Conservation (phyloP, 192 early-diverging fungal genomes). For the Coemansia sp. region DNA sequence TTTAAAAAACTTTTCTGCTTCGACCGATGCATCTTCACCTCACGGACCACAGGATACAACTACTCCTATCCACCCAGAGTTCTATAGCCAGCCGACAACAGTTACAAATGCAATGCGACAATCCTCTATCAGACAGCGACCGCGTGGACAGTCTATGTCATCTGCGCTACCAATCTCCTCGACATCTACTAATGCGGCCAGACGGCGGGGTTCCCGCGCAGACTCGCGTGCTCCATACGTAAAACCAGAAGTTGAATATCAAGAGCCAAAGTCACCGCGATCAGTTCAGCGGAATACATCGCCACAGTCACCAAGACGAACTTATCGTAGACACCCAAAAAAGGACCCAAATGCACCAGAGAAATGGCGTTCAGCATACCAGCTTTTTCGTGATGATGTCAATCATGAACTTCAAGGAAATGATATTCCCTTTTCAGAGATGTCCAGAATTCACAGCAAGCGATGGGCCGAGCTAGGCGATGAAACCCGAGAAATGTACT, state of each 20-base stretch:
- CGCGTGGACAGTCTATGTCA: conserved; percentile 41
- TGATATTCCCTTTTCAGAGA: conserved; percentile 49
- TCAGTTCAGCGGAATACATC: conserved; percentile 8
- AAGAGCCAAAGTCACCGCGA: conserved; percentile 21
- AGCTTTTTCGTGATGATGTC: conserved; percentile 54
- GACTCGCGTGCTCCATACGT: conserved; percentile 33
- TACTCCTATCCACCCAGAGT: conserved; percentile 7
- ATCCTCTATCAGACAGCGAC: conserved; percentile 18
- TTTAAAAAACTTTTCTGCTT: conserved; percentile 13
- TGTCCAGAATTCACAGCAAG: conserved; percentile 55
- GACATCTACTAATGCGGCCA: conserved; percentile 10
- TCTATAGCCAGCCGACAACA: conserved; percentile 14
- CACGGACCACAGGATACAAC: conserved; percentile 1
- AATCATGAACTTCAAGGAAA: conserved; percentile 46
- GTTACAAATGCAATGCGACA: conserved; percentile 7
- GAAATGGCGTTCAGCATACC: conserved; percentile 55
- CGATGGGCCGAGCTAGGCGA: conserved; percentile 41
- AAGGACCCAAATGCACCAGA: conserved; percentile 51
- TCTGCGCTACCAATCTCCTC: conserved; percentile 13
- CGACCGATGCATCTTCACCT: conserved; percentile 28
- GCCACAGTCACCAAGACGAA: conserved; percentile 36
- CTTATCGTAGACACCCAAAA: conserved; percentile 50
- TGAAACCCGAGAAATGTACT: conserved; percentile 27
- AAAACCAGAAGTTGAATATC: conserved; percentile 15
- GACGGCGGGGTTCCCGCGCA: conserved; percentile 29